Base-by-base conservation (phyloP, 2,329 filamentous ascomycete genomes). In the Alternaria gaisen region DNA sequence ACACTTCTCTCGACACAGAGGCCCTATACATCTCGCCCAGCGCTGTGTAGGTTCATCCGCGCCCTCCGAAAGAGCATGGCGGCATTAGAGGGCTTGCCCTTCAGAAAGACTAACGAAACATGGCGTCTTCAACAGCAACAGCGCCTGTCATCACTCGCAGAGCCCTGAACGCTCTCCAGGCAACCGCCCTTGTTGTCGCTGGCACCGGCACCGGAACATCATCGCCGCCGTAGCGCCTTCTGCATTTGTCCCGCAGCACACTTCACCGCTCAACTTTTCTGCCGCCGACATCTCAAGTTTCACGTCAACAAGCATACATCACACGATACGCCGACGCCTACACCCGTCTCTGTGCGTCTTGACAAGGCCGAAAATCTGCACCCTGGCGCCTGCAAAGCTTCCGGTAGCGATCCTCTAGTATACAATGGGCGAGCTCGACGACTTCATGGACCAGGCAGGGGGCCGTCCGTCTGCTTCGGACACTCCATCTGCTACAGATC, bases 1-100 rank as follows among this genome's bases (percentile, higher is more conserved):
- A 48, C 54, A 63, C 56, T 5, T 36, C 56, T 28, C 26, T 50
- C 30, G 11, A 48, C 20, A 26, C 61, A 40, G 65, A 56, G 53
- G 38, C 41, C 42, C 38, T 53, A 59, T 66, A 64, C 65, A 64
- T 70, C 63, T 66, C 69, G 64, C 63, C 59, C 62, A 67, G 69
- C 69, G 67, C 68, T 70, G 69, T 70, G 72, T 73, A 74, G 69
- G 69, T 75, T 61, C 52, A 64, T 66, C 67, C 68, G 65, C 67
- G 64, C 71, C 68, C 72, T 67, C 68, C 42, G 53, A 55, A 53
- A 44, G 63, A 71, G 67, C 52, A 73, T 70, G 67, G 72, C 72
- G 63, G 62, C 61, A 64, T 62, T 66, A 59, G 64, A 71, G 66
- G 67, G 69, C 72, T 64, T 67, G 67, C 68, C 69, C 72, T 72